phyloP scores from a whole-genome alignment of 257 asterid genomes.

The Dorcoceras hygrometricum region DNA sequence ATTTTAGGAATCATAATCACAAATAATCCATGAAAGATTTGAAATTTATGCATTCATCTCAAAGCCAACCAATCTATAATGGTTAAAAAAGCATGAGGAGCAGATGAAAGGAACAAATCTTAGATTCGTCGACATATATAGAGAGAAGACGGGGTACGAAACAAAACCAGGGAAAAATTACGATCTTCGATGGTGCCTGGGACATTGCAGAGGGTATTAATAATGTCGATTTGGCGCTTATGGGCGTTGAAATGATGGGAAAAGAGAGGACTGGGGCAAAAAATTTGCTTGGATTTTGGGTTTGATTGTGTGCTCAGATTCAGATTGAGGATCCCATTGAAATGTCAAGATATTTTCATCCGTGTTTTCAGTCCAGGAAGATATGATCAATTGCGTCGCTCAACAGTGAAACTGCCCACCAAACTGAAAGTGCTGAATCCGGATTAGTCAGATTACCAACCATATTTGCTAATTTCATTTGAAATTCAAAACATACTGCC shows the following conservation, averaged over 20 bases:
- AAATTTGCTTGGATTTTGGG: not conserved
- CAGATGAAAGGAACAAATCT: constrained; percentile 26
- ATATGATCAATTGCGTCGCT: not conserved
- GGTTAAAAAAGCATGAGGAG: not conserved
- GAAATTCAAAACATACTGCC: too few species aligned
- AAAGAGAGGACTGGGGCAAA: not conserved
- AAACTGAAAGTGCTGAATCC: not conserved
- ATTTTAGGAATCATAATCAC: constrained; percentile 23
- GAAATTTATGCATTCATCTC: constrained; percentile 19
- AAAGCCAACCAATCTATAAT: not conserved
- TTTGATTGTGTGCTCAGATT: not conserved
- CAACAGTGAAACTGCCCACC: not conserved
- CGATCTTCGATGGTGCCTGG: constrained; percentile 33
- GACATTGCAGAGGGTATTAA: not conserved
- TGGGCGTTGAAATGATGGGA: constrained; percentile 17
- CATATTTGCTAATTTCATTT: too few species aligned
- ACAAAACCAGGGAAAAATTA: constrained; percentile 31
- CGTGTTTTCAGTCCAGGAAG: not conserved
- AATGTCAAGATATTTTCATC: not conserved
- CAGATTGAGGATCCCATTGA: not conserved
- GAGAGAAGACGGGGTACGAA: not conserved
- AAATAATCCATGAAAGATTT: constrained; percentile 3
- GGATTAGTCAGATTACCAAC: not conserved
- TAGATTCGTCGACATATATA: constrained; percentile 26
- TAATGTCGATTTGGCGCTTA: not conserved